Base-by-base conservation (phyloP, 164 flowering plant species). In the Vitis labrusca region DNA sequence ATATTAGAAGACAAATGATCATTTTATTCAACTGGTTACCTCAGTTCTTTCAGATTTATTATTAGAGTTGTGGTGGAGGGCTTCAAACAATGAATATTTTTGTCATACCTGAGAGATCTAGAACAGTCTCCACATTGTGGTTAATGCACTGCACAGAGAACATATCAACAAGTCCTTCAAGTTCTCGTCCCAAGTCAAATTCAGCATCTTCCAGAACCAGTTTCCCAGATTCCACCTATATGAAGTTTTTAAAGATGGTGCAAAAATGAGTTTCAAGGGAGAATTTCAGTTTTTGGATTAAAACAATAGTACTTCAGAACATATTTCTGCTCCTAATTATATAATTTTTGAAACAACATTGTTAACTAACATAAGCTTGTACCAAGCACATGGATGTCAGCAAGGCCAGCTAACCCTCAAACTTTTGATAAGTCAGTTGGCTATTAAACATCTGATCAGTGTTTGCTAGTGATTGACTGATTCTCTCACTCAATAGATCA, bases 131-230 rank as follows among this genome's bases (percentile, higher is more conserved):
- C 32, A 93, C 88, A 74, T 90, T 88, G 74, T 91, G 96, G 81
- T 93, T 87, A 52, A 90, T 90, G 83, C 97, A 85, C 73, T 92
- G 97, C 68, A 90, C 98, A 58, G 99, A 91, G 82, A 91, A 93
- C 98, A 95, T 91, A 75, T 95, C 99, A 55, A 93, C 83, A 47
- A 95, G 88, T 63, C 94, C 98, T 82, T 95, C 99, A 50, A 95
- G 98, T 77, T 95, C 99, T 66, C 88, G 79, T n/a, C 90, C 91
- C 80, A 95, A 82, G 81, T 95, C 92, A 77, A 95, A 95, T 65
- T 95, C 99, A 58, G 94, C 85, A 73, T 89, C 92, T 86, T 95
- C 99, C 53, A 93, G 80, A 12, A 90, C 88, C 67, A 95, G 82
- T 67, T 95, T 95, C 76, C 99, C 99, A 58, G 98, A 89, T 80